Base-by-base conservation (phyloP, 2,329 filamentous ascomycete species). In the Fusarium sp. region DNA sequence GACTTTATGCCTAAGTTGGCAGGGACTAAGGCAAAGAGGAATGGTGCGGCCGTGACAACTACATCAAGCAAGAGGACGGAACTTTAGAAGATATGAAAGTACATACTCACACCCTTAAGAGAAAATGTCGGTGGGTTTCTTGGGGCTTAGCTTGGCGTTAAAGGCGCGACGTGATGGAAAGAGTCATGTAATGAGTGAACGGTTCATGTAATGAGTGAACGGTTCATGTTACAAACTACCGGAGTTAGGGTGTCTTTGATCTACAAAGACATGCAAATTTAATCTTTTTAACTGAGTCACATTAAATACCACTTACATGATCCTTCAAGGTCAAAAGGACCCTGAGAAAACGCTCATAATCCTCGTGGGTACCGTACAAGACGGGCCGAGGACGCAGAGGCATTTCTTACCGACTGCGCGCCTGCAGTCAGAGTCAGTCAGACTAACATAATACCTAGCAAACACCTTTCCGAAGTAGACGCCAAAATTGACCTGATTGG, bases 21-120 rank as follows among this genome's bases (percentile, higher is more conserved):
- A 30, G 51, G 67, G 26, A 60, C 67, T 2, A 73, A 67, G 50
- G 65, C 71, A 12, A 76, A 75, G 64, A 72, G 73, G 51, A 75
- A 71, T 36, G 72, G 71, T 16, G 59, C 65, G 36, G 74, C 72
- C 36, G 68, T 54, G 28, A 71, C 57, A 49, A 67, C 65, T 11
- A 62, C 62, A n/a, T 66, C 69, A 33, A 77, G 76, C 49, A 75
- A 72, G 58, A 73, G 74, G 64, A 78, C 77, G 23, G 79, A 80
- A 49, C 70, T 81, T 67, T 78, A 70, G 70, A 51, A 16, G 40
- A 42, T 34, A 46, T 36, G n/a, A 31, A 37, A 45, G 66, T 60
- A 60, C 20, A 60, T 65, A 38, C 46, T 42, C 50, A 41, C 53
- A 38, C 40, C 46, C 40, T 31, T 63, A 46, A 45, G 53, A 57